phyloP scores from a whole-genome alignment of 306 rosid species.

The Astragalus membranaceus region DNA sequence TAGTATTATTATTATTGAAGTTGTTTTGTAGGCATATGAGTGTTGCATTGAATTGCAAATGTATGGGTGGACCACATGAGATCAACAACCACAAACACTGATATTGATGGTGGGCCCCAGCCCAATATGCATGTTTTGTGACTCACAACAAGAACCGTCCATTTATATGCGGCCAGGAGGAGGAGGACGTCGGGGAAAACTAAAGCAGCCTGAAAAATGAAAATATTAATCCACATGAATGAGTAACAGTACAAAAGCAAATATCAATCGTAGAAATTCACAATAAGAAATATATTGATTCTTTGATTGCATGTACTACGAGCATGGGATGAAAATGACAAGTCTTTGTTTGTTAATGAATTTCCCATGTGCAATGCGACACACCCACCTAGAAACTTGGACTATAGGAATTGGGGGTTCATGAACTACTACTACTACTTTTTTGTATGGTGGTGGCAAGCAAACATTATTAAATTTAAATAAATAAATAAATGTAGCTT shows the following conservation, averaged over 20 bases:
- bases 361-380: background rate
- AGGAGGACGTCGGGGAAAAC: background rate
- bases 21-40: background rate
- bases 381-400: slow-evolving; percentile 27
- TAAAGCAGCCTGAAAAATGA: background rate
- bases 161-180: too few relatives aligned
- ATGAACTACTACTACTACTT: too few relatives aligned
- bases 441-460: background rate
- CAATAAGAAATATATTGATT: background rate
- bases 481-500: background rate
- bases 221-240: background rate
- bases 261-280: slow-evolving; percentile 11
- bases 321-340: slow-evolving; percentile 12
- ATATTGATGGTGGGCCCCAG: background rate
- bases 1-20: background rate
- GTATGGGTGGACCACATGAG: slow-evolving; percentile 9
- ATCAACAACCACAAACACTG: background rate
- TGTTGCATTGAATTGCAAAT: background rate
- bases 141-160: background rate
- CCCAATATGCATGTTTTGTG: background rate
- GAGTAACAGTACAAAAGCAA: background rate
- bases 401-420: background rate
- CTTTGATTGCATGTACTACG: background rate
- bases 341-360: background rate
- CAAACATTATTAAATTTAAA: background rate